These are phyloP conservation scores for Fusarium sambucinum DNA, from an alignment of 2,329 filamentous ascomycete genomes.

Conservation along the genomic window DNA sequence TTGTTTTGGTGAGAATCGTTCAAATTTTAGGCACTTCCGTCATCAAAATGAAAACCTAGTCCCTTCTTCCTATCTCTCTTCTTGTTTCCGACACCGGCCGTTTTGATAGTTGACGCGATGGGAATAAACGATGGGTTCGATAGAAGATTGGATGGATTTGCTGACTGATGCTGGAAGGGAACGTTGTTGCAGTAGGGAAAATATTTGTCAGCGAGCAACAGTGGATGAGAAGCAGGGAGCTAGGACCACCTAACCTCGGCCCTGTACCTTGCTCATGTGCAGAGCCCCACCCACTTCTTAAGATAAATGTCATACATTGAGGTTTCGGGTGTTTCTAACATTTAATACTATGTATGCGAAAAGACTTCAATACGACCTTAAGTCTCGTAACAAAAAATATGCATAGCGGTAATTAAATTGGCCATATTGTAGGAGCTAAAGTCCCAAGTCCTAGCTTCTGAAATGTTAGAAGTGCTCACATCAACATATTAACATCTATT, in stretches of 20 bases:
- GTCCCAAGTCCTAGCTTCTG: background rate
- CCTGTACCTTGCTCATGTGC: constrained; percentile 10
- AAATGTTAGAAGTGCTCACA: background rate
- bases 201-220: constrained; percentile 47
- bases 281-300: constrained; percentile 12
- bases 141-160: constrained; percentile 30
- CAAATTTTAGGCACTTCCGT: background rate
- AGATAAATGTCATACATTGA: constrained; percentile 18
- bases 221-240: constrained; percentile 24
- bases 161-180: constrained; percentile 38
- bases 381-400: background rate
- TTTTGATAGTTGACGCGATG: constrained; percentile 25
- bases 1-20: constrained; percentile 1
- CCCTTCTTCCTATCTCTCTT: constrained; percentile 1
- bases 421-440: background rate
- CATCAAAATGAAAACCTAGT: background rate
- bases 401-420: background rate
- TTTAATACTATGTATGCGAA: constrained; percentile 3
- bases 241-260: constrained; percentile 27
- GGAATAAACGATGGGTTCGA: constrained; percentile 27
- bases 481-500: background rate
- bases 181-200: constrained; percentile 41
- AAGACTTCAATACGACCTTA: constrained; percentile 5
- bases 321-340: constrained; percentile 16
- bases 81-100: background rate